Conservation (phyloP, 768 basidiomycete genomes). For the Naganishia randhawae region DNA sequence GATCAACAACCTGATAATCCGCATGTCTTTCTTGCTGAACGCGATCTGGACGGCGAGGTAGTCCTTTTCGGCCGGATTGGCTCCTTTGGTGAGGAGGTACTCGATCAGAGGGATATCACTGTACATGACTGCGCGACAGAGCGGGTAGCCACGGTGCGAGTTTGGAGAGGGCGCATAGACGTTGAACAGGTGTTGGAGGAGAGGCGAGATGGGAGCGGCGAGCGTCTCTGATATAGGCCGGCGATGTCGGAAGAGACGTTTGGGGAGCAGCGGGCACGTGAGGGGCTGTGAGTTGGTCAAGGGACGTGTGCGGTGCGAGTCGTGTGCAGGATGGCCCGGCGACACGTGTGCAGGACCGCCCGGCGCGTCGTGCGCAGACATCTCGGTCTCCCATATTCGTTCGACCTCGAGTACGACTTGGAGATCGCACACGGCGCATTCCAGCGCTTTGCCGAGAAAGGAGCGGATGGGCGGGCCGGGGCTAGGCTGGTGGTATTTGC, state of each 20-base stretch:
- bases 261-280: not conserved
- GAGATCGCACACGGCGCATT: slow-evolving; percentile 45
- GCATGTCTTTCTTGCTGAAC: slow-evolving; percentile 65
- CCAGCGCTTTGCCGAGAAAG: slow-evolving; percentile 42
- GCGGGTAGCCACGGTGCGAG: slow-evolving; percentile 73
- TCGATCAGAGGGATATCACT: slow-evolving; percentile 63
- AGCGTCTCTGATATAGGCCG: not conserved
- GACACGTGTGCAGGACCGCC: too few relatives aligned
- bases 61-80: slow-evolving; percentile 63
- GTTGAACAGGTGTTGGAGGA: slow-evolving; percentile 45
- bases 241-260: slow-evolving; percentile 1
- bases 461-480: too few relatives aligned
- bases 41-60: slow-evolving; percentile 71
- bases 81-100: slow-evolving; percentile 68
- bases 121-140: slow-evolving; percentile 71
- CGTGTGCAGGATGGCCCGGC: too few relatives aligned
- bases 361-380: too few relatives aligned
- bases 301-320: slow-evolving; percentile 1
- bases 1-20: slow-evolving; percentile 70
- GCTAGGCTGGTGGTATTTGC: not conserved
- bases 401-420: slow-evolving; percentile 38
- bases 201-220: slow-evolving; percentile 30
- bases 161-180: slow-evolving; percentile 58
- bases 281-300: slow-evolving; percentile 1
- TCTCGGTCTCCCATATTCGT: slow-evolving; percentile 36